A percentile compares a stretch with the other conserved stretches of the same genome.
These are phyloP conservation scores for Papilionanthe hybrid DNA, from an alignment of 116 monocot species.

Conservation along the genomic window DNA sequence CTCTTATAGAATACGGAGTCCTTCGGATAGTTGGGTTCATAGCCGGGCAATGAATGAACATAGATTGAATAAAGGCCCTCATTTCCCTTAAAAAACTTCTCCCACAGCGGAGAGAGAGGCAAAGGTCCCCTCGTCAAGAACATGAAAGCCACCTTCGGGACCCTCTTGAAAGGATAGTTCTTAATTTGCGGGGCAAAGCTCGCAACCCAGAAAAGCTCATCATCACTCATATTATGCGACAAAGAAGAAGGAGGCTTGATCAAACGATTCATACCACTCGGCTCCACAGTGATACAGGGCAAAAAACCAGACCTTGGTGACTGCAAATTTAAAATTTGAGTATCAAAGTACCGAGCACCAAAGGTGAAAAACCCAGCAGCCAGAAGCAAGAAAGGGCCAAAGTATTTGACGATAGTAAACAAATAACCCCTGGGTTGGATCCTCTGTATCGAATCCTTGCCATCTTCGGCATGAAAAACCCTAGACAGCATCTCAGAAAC, in stretches of 20 bases:
- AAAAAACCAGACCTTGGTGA: background rate
- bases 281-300: background rate
- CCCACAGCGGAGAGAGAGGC: conserved; percentile 41
- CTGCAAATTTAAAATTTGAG: background rate
- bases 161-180: conserved; percentile 22
- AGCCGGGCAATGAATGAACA: conserved; percentile 34
- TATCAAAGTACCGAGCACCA: conserved; percentile 2
- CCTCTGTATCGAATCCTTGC: conserved; percentile 2
- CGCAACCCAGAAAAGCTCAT: conserved; percentile 8
- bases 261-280: background rate
- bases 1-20: conserved; percentile 33
- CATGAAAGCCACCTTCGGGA: conserved; percentile 47
- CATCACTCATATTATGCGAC: conserved; percentile 6
- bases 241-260: conserved; percentile 6
- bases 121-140: conserved; percentile 44
- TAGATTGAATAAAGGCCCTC: conserved; percentile 31
- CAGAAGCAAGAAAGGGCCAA: background rate
- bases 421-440: background rate
- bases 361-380: background rate
- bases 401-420: background rate
- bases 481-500: conserved; percentile 5
- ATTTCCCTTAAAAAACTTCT: conserved; percentile 33
- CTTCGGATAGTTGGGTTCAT: conserved; percentile 15
- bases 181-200: conserved; percentile 4
- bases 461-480: conserved; percentile 7